A percentile compares a stretch with the other conserved stretches of the same genome.
Conservation (phyloP, 2,329 filamentous ascomycete genomes). For the Penicillium sp. region DNA sequence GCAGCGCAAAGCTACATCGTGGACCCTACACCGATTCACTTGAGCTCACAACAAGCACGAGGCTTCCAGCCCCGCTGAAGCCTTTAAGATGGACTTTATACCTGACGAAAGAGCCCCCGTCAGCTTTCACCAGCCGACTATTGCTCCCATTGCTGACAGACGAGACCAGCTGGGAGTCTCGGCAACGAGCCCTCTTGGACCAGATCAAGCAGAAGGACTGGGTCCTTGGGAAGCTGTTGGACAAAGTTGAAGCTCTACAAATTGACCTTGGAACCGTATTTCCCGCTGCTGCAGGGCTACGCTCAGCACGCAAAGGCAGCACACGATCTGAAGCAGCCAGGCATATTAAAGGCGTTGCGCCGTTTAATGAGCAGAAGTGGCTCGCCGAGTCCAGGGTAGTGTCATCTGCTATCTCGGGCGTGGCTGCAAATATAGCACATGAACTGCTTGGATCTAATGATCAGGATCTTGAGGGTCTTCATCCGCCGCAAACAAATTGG, state of each 20-base stretch:
- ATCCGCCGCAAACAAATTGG: conserved; percentile 29
- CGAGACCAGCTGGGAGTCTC: conserved; percentile 47
- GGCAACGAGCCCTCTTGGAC: conserved; percentile 50
- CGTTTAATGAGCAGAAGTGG: conserved; percentile 54
- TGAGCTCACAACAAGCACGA: conserved; percentile 46
- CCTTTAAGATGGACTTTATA: conserved; percentile 53
- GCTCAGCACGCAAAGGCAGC: conserved; percentile 43
- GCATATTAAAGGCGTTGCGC: conserved; percentile 54
- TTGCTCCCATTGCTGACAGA: conserved; percentile 54
- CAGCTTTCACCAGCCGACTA: conserved; percentile 49
- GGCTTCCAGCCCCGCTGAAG: conserved; percentile 54
- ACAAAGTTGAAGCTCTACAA: conserved; percentile 56
- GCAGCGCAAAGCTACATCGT: conserved; percentile 30
- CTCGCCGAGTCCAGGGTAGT: conserved; percentile 24
- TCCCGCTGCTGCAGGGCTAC: conserved; percentile 51
- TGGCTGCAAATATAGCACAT: conserved; percentile 27
- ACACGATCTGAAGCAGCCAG: conserved; percentile 53
- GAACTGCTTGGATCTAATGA: conserved; percentile 20
- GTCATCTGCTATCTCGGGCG: conserved; percentile 12
- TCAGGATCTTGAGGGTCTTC: conserved; percentile 12
- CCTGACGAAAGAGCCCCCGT: conserved; percentile 42
- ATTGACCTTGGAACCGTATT: conserved; percentile 58
- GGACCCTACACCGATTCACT: conserved; percentile 37
- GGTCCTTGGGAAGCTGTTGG: conserved; percentile 56
- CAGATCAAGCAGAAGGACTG: conserved; percentile 58